Conservation (phyloP, 1,139 yeast species). For the Lipomyces yarrowii region DNA sequence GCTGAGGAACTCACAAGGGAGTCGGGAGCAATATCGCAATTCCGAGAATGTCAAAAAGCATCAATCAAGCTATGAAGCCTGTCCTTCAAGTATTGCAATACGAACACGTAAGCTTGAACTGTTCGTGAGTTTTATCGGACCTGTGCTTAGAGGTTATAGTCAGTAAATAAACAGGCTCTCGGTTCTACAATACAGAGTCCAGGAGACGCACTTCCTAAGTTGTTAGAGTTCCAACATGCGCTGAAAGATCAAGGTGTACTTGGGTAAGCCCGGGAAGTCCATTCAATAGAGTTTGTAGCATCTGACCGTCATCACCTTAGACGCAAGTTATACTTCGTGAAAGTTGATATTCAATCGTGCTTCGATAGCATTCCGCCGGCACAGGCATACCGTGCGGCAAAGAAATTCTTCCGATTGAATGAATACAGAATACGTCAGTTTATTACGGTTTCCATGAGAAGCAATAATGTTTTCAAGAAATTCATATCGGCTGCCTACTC, state of each 20-base stretch:
- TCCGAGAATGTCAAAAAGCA: slow-evolving; percentile 8
- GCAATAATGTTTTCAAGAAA: background rate
- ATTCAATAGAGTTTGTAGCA: background rate
- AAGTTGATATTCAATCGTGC: slow-evolving; percentile 78
- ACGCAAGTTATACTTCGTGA: slow-evolving; percentile 56
- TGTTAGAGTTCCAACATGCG: background rate
- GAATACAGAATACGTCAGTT: slow-evolving; percentile 17
- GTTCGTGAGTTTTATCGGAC: background rate
- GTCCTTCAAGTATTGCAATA: slow-evolving; percentile 12
- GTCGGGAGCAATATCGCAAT: background rate
- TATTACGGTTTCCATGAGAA: background rate
- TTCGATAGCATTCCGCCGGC: slow-evolving; percentile 72
- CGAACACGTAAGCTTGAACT: slow-evolving; percentile 2
- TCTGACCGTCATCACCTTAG: slow-evolving; percentile 29
- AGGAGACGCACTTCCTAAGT: slow-evolving; percentile 8
- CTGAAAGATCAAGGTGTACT: background rate
- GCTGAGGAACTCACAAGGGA: background rate
- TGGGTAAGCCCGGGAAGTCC: background rate
- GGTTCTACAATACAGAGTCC: slow-evolving; percentile 15
- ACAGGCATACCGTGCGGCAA: slow-evolving; percentile 36
- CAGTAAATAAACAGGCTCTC: slow-evolving; percentile 3
- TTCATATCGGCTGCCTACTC: slow-evolving; percentile 12
- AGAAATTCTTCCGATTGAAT: slow-evolving; percentile 2
- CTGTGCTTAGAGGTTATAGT: background rate
- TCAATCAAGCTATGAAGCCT: slow-evolving; percentile 14